Evolutionary conservation across 1,284 basidiomycete species (phyloP).

Genomic region (Sparassis latifolia): DNA sequence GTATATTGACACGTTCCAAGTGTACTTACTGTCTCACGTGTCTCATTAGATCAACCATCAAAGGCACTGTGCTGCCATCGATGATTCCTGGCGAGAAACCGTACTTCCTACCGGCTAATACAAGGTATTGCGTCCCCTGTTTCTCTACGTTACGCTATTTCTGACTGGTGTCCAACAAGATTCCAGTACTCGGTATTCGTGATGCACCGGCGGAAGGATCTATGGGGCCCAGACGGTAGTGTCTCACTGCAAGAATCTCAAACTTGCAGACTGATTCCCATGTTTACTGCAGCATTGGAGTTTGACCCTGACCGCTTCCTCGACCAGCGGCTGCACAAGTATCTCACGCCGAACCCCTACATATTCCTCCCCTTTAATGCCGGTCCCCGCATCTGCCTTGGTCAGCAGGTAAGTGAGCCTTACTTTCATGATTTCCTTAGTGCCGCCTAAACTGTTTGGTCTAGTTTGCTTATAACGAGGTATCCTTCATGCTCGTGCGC

Average conservation of each 20-base stretch:
- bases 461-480: conserved; percentile 38
- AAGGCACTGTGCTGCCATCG: conserved; percentile 39
- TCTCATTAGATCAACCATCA: conserved; percentile 24
- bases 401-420: conserved; percentile 29
- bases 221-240: conserved; percentile 63
- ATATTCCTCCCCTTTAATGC: conserved; percentile 44
- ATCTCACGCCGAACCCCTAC: conserved; percentile 33
- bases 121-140: conserved; percentile 29
- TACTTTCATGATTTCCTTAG: too few species aligned
- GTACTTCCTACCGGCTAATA: conserved; percentile 46
- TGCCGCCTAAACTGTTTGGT: too few species aligned
- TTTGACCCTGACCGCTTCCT: conserved; percentile 42
- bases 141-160: not conserved
- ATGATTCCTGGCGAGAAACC: conserved; percentile 38
- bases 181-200: conserved; percentile 46
- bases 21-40: not conserved
- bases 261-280: not conserved
- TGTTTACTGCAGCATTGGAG: conserved; percentile 20
- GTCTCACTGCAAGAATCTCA: not conserved
- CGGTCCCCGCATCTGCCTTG: conserved; percentile 40
- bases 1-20: conserved; percentile 16
- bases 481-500: conserved; percentile 34
- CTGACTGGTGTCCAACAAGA: conserved; percentile 20
- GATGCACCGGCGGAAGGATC: conserved; percentile 56
- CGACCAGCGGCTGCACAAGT: conserved; percentile 27